Evolutionary conservation across 176 grass and related monocot genomes (phyloP).

Genomic region (Triticum timopheevii): DNA sequence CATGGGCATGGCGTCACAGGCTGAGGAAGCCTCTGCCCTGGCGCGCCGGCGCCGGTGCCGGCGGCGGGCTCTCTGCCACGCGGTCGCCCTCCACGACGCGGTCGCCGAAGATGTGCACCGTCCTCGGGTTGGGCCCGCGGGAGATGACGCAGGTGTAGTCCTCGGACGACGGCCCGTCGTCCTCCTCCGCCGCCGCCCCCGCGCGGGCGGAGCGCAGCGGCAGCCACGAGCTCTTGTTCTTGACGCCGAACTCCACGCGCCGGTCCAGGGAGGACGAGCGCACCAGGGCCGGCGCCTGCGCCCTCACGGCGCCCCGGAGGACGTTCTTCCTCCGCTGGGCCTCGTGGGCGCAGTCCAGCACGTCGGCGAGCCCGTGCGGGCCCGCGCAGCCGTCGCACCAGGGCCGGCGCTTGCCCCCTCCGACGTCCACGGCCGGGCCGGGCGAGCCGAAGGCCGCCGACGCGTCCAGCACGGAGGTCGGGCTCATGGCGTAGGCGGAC

Average conservation of each 20-base stretch:
- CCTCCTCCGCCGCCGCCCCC: background rate
- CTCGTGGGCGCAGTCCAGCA: slow-evolving; percentile 41
- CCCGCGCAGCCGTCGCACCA: slow-evolving; percentile 36
- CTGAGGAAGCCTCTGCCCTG: slow-evolving; percentile 36
- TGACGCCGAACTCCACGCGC: slow-evolving; percentile 65
- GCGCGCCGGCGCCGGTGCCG: slow-evolving; percentile 12
- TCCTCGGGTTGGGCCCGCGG: slow-evolving; percentile 58
- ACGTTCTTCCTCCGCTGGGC: slow-evolving; percentile 14
- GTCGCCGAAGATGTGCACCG: slow-evolving; percentile 59
- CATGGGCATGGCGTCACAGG: slow-evolving; percentile 2
- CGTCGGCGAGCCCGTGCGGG: slow-evolving; percentile 50
- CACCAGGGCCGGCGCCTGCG: background rate
- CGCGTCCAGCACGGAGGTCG: slow-evolving; percentile 55
- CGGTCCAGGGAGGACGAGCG: slow-evolving; percentile 53
- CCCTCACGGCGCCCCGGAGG: slow-evolving; percentile 13
- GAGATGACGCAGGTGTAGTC: slow-evolving; percentile 83
- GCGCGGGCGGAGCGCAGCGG: slow-evolving; percentile 15
- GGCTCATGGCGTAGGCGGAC: slow-evolving; percentile 46
- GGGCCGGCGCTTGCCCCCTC: slow-evolving; percentile 15
- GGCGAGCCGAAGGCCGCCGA: slow-evolving; percentile 2
- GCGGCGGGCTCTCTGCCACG: slow-evolving; percentile 14
- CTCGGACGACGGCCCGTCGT: slow-evolving; percentile 53
- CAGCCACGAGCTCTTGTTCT: slow-evolving; percentile 64
- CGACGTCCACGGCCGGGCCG: background rate
- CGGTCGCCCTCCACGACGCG: slow-evolving; percentile 46